phyloP scores from a whole-genome alignment of 2,329 filamentous ascomycete species.

The Ascochyta clinopodiicola region DNA sequence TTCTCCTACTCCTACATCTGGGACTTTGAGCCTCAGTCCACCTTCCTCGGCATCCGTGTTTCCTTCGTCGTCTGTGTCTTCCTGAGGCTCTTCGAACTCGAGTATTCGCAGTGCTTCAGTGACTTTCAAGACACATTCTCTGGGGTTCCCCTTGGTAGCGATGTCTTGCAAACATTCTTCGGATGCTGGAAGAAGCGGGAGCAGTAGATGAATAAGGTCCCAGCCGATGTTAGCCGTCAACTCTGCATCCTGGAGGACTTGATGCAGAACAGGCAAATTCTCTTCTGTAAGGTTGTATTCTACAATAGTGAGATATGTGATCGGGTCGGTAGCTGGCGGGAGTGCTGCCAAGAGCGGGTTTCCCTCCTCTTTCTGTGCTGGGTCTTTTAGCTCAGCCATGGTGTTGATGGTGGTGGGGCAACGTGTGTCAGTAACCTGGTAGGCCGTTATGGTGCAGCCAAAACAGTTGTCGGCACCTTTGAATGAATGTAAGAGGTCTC shows the following conservation, averaged over 20 bases:
- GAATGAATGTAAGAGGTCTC: not conserved
- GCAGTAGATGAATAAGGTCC: slow-evolving; percentile 79
- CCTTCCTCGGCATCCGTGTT: slow-evolving; percentile 38
- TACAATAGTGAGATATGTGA: slow-evolving; percentile 80
- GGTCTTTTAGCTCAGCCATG: slow-evolving; percentile 43
- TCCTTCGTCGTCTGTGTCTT: slow-evolving; percentile 62
- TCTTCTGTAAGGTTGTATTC: slow-evolving; percentile 74
- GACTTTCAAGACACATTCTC: slow-evolving; percentile 82
- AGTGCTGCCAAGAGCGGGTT: slow-evolving; percentile 64
- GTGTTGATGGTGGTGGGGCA: slow-evolving; percentile 9
- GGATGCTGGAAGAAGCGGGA: slow-evolving; percentile 69
- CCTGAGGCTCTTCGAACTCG: slow-evolving; percentile 56
- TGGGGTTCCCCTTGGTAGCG: slow-evolving; percentile 77
- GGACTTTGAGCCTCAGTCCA: slow-evolving; percentile 24
- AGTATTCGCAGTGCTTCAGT: slow-evolving; percentile 73
- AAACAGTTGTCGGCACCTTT: not conserved
- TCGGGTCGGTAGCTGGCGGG: slow-evolving; percentile 69
- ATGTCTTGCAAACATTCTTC: slow-evolving; percentile 75
- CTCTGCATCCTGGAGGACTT: slow-evolving; percentile 70
- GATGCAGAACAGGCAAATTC: slow-evolving; percentile 70
- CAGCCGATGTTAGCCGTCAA: slow-evolving; percentile 81
- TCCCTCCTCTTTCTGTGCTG: slow-evolving; percentile 30
- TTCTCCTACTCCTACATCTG: slow-evolving; percentile 37
- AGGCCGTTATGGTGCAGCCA: not conserved
- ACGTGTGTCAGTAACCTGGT: not conserved